phyloP scores from a whole-genome alignment of 345 rosid genomes.

The Ceriops tagal region DNA sequence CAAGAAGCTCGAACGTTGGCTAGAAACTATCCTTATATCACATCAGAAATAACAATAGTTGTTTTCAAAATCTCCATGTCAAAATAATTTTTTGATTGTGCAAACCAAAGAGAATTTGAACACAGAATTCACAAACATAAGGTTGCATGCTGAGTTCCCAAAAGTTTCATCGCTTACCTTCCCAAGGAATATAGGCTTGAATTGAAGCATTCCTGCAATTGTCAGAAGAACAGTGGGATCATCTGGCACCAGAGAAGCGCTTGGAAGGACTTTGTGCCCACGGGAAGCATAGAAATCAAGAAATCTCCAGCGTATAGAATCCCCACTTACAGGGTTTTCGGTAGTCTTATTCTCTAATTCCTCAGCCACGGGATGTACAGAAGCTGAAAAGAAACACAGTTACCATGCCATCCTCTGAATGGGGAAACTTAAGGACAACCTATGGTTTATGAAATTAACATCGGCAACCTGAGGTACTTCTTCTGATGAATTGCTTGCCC shows the following conservation, averaged over 20 bases:
- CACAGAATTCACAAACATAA: background rate
- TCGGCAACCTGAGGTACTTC: constrained; percentile 52
- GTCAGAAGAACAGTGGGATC: constrained; percentile 93
- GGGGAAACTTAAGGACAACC: constrained; percentile 17
- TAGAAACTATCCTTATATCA: no score
- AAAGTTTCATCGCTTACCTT: constrained; percentile 39
- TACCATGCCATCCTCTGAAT: constrained; percentile 18
- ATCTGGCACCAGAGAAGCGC: constrained; percentile 92
- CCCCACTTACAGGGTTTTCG: constrained; percentile 57
- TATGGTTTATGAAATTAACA: constrained; percentile 17
- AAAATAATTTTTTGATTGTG: no score
- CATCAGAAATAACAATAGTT: no score
- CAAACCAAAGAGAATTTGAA: background rate
- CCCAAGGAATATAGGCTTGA: constrained; percentile 93
- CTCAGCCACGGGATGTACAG: constrained; percentile 58
- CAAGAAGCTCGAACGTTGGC: no score
- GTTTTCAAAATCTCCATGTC: no score
- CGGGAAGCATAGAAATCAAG: constrained; percentile 87
- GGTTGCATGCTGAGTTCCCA: background rate
- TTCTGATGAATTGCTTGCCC: constrained; percentile 24
- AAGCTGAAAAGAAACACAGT: constrained; percentile 50
- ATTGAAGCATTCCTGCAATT: constrained; percentile 98
- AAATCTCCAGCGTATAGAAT: constrained; percentile 70
- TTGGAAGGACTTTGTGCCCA: constrained; percentile 84
- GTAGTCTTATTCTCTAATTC: constrained; percentile 43